phyloP scores from a whole-genome alignment of 1,139 yeast species.

The Lizanozyma gosingica region DNA sequence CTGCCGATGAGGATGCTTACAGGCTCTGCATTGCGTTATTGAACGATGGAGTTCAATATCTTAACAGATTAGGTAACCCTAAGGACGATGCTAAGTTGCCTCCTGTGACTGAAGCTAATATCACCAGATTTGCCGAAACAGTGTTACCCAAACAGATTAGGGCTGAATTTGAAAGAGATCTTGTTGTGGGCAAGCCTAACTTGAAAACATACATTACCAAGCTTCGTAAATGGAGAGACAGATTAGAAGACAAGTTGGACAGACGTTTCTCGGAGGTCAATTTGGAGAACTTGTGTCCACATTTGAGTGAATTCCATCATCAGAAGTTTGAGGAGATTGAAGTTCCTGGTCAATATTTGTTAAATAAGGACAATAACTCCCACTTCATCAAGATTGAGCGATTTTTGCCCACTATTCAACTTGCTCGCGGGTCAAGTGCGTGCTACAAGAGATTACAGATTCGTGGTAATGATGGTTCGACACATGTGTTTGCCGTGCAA shows the following conservation, averaged over 20 bases:
- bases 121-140: slow-evolving; percentile 85
- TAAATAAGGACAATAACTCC: slow-evolving; percentile 72
- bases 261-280: slow-evolving; percentile 70
- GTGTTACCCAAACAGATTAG: slow-evolving; percentile 85
- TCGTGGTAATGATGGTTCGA: slow-evolving; percentile 88
- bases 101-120: slow-evolving; percentile 83
- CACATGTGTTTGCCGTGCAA: slow-evolving; percentile 91
- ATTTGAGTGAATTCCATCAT: slow-evolving; percentile 92
- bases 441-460: slow-evolving; percentile 85
- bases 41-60: slow-evolving; percentile 87
- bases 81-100: slow-evolving; percentile 85
- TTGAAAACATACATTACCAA: slow-evolving; percentile 79
- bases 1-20: slow-evolving; percentile 94
- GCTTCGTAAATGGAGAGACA: slow-evolving; percentile 85
- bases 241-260: slow-evolving; percentile 86
- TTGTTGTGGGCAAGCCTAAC: slow-evolving; percentile 81
- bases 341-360: slow-evolving; percentile 90
- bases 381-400: slow-evolving; percentile 91
- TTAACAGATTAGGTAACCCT: slow-evolving; percentile 78
- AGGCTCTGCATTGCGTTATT: slow-evolving; percentile 84
- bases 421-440: slow-evolving; percentile 86
- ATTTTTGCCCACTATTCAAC: slow-evolving; percentile 81
- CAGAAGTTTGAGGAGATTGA: slow-evolving; percentile 97
- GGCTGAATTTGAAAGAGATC: slow-evolving; percentile 87
- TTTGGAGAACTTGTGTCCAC: slow-evolving; percentile 88